These are phyloP conservation scores for Leishmania amazonensis DNA, from an alignment of 208 protist species.

Conservation along the genomic window DNA sequence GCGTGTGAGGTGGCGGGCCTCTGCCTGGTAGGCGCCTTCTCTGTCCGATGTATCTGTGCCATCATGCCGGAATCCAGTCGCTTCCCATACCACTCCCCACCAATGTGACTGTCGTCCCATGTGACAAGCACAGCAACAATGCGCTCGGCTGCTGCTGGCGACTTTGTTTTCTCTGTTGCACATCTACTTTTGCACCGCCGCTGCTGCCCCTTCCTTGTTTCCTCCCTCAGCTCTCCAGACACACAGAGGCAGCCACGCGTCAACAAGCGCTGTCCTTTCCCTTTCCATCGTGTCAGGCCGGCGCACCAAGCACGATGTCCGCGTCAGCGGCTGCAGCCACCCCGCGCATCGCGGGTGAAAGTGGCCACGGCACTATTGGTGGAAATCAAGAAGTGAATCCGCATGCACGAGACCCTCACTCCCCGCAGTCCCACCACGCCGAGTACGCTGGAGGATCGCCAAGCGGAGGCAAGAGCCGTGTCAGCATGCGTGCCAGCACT, in stretches of 20 bases:
- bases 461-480: neutral
- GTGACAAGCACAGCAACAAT: neutral
- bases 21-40: neutral
- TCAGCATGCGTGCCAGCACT: neutral
- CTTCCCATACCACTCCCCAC: neutral
- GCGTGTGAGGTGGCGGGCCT: neutral
- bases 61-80: neutral
- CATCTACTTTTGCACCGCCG: neutral
- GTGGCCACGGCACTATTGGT: neutral
- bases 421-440: neutral
- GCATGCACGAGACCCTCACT: neutral
- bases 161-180: neutral
- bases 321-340: neutral
- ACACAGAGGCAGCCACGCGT: neutral
- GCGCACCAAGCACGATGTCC: conserved; percentile 1
- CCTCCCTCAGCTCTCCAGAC: neutral
- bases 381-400: neutral
- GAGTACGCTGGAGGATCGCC: neutral
- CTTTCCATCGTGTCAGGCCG: neutral
- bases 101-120: neutral
- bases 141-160: neutral
- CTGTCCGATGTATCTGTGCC: neutral
- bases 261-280: neutral
- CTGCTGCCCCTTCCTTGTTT: neutral
- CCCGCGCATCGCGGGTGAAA: neutral